Evolutionary conservation across 805 yeast species (phyloP), one percentile per base, ranked within the genome.

Genomic region (Hanseniaspora pseudoguilliermondii): DNA sequence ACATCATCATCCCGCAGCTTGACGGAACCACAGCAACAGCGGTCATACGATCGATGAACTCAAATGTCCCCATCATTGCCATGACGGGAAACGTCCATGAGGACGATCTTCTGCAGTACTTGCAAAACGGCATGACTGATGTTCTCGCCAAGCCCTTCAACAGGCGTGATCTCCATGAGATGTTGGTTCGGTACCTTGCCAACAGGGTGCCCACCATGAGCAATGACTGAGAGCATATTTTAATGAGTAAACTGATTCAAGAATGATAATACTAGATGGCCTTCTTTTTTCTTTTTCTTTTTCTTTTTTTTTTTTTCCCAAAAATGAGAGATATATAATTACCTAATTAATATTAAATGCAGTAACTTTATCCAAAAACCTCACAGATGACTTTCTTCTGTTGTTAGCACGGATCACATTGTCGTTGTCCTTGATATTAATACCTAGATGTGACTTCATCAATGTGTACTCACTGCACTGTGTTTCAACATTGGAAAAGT

Each of bases 71-170:
- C 13, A 86, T 93, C 59, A 84, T 93, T 61, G 95, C 95, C 34
- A 87, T 87, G 95, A 87, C 96, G 1, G 95, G 95, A 42, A 88
- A 87, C 65, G 85, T 87, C 57, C 84, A 85, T 61, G 86, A 84
- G 60, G 81, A 83, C 61, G 95, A 88, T 67, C 73, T 88, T 57
- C 84, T 85, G 48, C 84, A 82, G 1, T 88, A 86, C 66, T 71
- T 86, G 58, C 84, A 83, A 62, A 87, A 88, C 64, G 97, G 96
- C 5, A 89, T 89, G 87, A 83, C 86, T 57, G 96, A 88, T 68
- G 87, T 93, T 39, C 73, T 93, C 60, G 95, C 95, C 5, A 88
- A 93, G 65, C 98, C 98, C 1, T 93, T 93, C 66, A 84, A 95
- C 1, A 88, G 86, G 65, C 86, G 83, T 60, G 95, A 87, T 65